These are phyloP conservation scores for Micromonas pusilla DNA, from an alignment of 139 green algal species.

Conservation along the genomic window DNA sequence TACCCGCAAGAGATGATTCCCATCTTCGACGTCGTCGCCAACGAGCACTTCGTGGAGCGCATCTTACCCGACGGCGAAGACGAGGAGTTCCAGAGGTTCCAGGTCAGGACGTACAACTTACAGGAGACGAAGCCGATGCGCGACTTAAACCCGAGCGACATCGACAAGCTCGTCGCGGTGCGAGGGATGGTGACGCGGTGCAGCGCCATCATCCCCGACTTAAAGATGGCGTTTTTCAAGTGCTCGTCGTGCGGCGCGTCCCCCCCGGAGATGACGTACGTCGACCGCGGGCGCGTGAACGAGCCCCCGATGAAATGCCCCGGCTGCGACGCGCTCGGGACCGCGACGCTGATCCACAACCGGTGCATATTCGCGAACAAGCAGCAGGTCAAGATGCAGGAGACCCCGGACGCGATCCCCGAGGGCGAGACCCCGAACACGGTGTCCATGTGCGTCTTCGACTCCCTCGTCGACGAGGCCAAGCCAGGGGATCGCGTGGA, in stretches of 20 bases:
- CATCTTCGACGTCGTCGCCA: slow-evolving; percentile 40
- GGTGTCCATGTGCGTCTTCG: slow-evolving; percentile 72
- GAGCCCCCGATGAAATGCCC: slow-evolving; percentile 53
- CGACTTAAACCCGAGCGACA: slow-evolving; percentile 89
- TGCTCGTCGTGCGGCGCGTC: slow-evolving; percentile 40
- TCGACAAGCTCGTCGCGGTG: slow-evolving; percentile 83
- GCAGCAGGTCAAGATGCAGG: slow-evolving; percentile 65
- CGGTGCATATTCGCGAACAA: slow-evolving; percentile 79
- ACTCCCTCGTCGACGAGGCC: slow-evolving; percentile 52
- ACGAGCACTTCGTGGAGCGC: neutral
- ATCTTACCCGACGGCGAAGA: slow-evolving; percentile 8
- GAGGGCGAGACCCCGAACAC: slow-evolving; percentile 95
- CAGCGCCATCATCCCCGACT: slow-evolving; percentile 83
- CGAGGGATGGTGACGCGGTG: slow-evolving; percentile 91
- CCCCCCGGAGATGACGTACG: slow-evolving; percentile 22
- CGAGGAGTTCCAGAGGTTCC: slow-evolving; percentile 3
- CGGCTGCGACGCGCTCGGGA: slow-evolving; percentile 24
- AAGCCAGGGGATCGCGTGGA: slow-evolving; percentile 70
- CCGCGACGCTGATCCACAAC: slow-evolving; percentile 76
- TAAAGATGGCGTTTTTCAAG: slow-evolving; percentile 53
- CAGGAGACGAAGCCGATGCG: slow-evolving; percentile 67
- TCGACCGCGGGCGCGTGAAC: slow-evolving; percentile 57
- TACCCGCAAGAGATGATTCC: slow-evolving; percentile 65
- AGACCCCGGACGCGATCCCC: slow-evolving; percentile 89
- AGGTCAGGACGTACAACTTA: slow-evolving; percentile 88